These are phyloP conservation scores for Chrysopogon serrulatus DNA, from an alignment of 176 grass and related monocot species.

Conservation along the genomic window DNA sequence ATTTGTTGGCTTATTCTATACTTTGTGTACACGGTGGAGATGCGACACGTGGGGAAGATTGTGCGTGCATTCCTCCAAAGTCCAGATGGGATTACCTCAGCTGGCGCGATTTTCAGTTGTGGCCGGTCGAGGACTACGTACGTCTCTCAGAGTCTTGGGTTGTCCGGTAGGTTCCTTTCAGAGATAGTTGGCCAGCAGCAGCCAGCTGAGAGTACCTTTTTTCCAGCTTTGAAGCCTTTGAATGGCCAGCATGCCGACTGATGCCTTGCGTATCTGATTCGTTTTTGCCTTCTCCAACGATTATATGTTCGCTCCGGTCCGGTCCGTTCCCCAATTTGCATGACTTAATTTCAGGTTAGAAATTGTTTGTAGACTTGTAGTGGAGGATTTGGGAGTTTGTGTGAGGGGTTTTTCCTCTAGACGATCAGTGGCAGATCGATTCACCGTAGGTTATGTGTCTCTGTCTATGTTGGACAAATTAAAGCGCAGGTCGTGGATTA, in stretches of 20 bases:
- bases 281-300: not conserved
- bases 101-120: not conserved
- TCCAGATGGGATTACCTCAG: not conserved
- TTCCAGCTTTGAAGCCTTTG: slow-evolving; percentile 13
- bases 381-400: not conserved
- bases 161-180: slow-evolving; percentile 9
- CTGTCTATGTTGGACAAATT: not conserved
- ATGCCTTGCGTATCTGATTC: slow-evolving; percentile 40
- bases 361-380: not conserved
- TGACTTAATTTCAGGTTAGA: not conserved
- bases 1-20: not conserved
- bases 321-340: not conserved
- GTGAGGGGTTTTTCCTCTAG: not conserved
- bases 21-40: not conserved
- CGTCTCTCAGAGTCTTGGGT: not conserved
- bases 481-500: not conserved
- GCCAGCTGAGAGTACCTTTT: not conserved
- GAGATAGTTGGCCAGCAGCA: not conserved
- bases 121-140: slow-evolving; percentile 9
- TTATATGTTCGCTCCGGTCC: not conserved
- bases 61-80: not conserved
- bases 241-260: slow-evolving; percentile 1
- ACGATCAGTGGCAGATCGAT: not conserved
- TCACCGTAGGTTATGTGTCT: not conserved
- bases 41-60: not conserved